These are phyloP conservation scores for Dioscorea alata DNA, from an alignment of 106 monocot species.

Conservation along the genomic window DNA sequence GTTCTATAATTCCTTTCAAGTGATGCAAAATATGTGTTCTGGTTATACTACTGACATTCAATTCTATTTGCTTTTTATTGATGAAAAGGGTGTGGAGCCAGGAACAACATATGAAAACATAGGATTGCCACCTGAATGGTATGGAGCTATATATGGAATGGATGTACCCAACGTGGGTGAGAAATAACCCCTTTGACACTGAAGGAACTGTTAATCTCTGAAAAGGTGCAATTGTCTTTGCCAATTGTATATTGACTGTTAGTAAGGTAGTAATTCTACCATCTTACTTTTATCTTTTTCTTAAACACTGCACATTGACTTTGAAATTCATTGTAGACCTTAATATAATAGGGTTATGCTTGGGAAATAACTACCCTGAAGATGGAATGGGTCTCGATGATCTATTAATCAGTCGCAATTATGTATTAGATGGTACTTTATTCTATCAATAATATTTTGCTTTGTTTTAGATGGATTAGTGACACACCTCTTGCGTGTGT, in stretches of 20 bases:
- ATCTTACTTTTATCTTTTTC: neutral
- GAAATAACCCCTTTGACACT: constrained; percentile 81
- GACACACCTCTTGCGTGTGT: too few relatives aligned
- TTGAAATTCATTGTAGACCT: too few relatives aligned
- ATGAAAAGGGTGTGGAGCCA: constrained; percentile 55
- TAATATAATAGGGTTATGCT: constrained; percentile 61
- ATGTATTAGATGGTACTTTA: constrained; percentile 69
- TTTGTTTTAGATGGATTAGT: neutral
- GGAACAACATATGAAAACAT: constrained; percentile 58
- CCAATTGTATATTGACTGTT: constrained; percentile 83
- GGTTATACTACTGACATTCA: too few relatives aligned
- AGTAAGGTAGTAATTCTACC: constrained; percentile 45
- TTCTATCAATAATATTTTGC: neutral
- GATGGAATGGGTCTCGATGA: constrained; percentile 85
- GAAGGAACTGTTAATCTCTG: constrained; percentile 89
- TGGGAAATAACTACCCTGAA: constrained; percentile 96
- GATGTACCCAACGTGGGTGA: constrained; percentile 85
- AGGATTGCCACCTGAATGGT: constrained; percentile 80
- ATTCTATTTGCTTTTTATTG: too few relatives aligned
- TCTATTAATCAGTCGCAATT: constrained; percentile 56
- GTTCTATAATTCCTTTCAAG: too few relatives aligned
- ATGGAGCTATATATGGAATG: constrained; percentile 79
- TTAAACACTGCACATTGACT: too few relatives aligned
- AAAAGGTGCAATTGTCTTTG: constrained; percentile 87
- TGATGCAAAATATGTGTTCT: too few relatives aligned